These are phyloP conservation scores for Multifurca ochricompacta DNA, from an alignment of 768 basidiomycete genomes.

Conservation along the genomic window DNA sequence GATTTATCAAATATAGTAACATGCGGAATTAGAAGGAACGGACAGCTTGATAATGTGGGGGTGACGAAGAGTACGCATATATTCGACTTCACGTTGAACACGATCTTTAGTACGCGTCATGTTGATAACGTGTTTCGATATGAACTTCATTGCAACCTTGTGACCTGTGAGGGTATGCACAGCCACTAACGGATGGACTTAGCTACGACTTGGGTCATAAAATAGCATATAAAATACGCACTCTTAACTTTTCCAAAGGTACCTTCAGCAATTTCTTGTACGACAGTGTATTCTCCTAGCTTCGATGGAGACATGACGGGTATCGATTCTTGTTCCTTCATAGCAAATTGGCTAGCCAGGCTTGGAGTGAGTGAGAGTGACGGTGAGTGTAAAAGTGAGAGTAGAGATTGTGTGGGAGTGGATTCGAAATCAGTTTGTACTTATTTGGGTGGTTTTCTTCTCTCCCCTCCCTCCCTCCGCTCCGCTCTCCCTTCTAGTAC, in stretches of 20 bases:
- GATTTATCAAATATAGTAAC: conserved; percentile 6
- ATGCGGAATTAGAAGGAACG: conserved; percentile 25
- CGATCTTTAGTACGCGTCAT: conserved; percentile 86
- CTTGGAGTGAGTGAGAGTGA: neutral
- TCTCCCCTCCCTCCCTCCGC: no score
- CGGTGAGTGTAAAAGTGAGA: neutral
- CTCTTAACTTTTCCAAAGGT: conserved; percentile 99
- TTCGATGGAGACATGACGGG: conserved; percentile 49
- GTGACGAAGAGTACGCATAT: conserved; percentile 89
- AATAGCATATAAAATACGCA: conserved; percentile 36
- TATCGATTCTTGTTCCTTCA: conserved; percentile 25
- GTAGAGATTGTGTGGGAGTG: no score
- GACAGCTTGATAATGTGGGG: conserved; percentile 98
- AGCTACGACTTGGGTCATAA: neutral
- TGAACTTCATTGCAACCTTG: conserved; percentile 95
- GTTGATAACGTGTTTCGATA: conserved; percentile 89
- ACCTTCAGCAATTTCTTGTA: conserved; percentile 86
- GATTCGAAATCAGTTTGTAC: conserved; percentile 11
- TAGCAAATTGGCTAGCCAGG: no score
- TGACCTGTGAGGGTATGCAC: conserved; percentile 91
- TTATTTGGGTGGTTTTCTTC: conserved; percentile 1
- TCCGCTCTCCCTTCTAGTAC: neutral
- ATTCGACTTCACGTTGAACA: conserved; percentile 93
- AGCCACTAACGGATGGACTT: conserved; percentile 54
- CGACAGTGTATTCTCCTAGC: conserved; percentile 87